Percentiles rank a stretch among this genome's conserved stretches.
These are phyloP conservation scores for Artemisia argyi DNA, from an alignment of 129 eudicot genomes.

Conservation along the genomic window DNA sequence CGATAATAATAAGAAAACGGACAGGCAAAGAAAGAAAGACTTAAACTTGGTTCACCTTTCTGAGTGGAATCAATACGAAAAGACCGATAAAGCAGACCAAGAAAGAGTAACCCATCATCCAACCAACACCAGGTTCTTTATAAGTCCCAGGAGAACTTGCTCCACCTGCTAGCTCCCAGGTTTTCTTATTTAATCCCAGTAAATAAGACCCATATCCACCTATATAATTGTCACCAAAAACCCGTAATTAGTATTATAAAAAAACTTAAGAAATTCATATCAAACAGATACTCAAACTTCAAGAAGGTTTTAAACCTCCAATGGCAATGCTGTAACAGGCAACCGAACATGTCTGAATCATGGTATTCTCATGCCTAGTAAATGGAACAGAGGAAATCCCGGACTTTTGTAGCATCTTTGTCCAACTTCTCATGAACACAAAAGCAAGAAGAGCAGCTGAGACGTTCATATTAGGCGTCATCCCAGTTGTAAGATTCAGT, in stretches of 20 bases:
- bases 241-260: background rate
- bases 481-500: constrained; percentile 73
- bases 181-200: constrained; percentile 70
- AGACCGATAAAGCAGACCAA: constrained; percentile 80
- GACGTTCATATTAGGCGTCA: constrained; percentile 74
- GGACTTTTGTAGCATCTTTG: constrained; percentile 49
- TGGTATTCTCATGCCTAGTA: constrained; percentile 84
- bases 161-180: constrained; percentile 65
- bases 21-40: background rate
- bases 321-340: constrained; percentile 81
- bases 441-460: constrained; percentile 86
- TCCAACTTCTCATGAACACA: constrained; percentile 68
- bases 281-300: background rate
- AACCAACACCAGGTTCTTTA: constrained; percentile 69
- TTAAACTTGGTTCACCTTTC: constrained; percentile 51
- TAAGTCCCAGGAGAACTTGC: constrained; percentile 49
- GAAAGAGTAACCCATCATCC: constrained; percentile 76
- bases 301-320: constrained; percentile 42
- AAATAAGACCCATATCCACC: constrained; percentile 85
- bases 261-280: background rate
- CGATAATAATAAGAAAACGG: too few relatives aligned
- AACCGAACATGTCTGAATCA: constrained; percentile 84
- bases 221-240: constrained; percentile 23
- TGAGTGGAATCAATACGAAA: constrained; percentile 75
- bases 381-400: constrained; percentile 64